phyloP scores from a whole-genome alignment of 441 rosid species.

The Adansonia gregorii region DNA sequence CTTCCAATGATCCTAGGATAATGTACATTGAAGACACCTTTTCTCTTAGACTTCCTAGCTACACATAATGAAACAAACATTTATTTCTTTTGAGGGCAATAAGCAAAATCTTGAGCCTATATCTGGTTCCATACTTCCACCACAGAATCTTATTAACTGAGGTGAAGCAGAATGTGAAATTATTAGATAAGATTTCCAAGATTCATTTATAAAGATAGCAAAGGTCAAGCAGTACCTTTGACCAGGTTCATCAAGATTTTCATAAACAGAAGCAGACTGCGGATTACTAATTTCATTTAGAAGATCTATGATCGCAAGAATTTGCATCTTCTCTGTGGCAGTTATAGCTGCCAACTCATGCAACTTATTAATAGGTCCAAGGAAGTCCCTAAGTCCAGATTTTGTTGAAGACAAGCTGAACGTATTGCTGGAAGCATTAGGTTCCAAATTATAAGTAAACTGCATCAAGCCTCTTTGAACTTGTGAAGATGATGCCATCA shows the following conservation, averaged over 20 bases:
- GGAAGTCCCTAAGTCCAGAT: constrained; percentile 56
- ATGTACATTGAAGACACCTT: neutral
- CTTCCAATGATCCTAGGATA: neutral
- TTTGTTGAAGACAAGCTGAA: constrained; percentile 48
- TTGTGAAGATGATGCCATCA: constrained; percentile 49
- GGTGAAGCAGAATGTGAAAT: constrained; percentile 20
- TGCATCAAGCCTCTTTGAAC: constrained; percentile 44
- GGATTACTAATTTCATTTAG: constrained; percentile 69
- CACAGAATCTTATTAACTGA: neutral
- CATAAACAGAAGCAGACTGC: constrained; percentile 70
- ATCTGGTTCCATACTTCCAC: constrained; percentile 26
- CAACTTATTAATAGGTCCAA: constrained; percentile 62
- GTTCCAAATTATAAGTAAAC: constrained; percentile 41
- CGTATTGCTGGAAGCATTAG: constrained; percentile 42
- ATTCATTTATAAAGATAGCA: constrained; percentile 1
- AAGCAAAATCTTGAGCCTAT: constrained; percentile 18
- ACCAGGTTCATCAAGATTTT: constrained; percentile 89
- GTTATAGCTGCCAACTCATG: constrained; percentile 49
- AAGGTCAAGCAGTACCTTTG: constrained; percentile 58
- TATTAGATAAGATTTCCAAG: constrained; percentile 6
- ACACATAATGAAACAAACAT: neutral
- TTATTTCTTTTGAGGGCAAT: neutral
- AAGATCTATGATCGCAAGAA: constrained; percentile 75
- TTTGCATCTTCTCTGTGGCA: constrained; percentile 62
- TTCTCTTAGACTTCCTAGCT: neutral